Base-by-base conservation (phyloP, 2,329 filamentous ascomycete species). In the Coniella lustricola region DNA sequence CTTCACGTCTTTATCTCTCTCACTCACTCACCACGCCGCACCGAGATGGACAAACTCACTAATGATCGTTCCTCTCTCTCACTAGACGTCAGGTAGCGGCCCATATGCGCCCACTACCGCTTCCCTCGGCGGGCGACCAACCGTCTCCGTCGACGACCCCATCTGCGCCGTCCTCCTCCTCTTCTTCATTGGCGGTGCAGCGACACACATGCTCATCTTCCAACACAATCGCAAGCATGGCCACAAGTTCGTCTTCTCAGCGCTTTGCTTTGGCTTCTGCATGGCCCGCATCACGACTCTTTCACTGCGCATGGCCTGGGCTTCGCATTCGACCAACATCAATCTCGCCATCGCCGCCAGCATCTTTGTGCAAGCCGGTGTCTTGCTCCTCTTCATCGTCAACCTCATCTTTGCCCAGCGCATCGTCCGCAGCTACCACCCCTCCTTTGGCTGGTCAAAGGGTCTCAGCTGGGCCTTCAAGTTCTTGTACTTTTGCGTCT, bases 371-470 rank as follows among this genome's bases (percentile, higher is more conserved):
- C 79, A 82, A 38, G 82, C 85, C 0, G 88, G 87, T 36, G 81
- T 90, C 14, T 62, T 94, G 31, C 65, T 94, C 7, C 69, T 94
- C 21, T 91, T 87, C 64, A 67, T 91, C 58, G 70, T 89, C 65
- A 93, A 95, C 67, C 67, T 94, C 36, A 68, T 93, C 59, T 87
- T 90, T 60, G 68, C 83, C 0, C 86, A 89, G 65, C 81, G 89
- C 39, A 74, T 95, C 21, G 65, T 93, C 16, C 77, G 89, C 46
- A 84, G 85, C 4, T 77, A 80, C 39, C 85, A 90, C 59, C 87
- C 87, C 0, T 60, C 63, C 2, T 62, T 88, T 29, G 88, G 87
- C 50, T 91, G 87, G 87, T 74, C 77, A 53, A 71, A 66, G 20
- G 57, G 66, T 2, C 70, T 79, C 20, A 71, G 70, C 2, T 54